A percentile compares a stretch with the other conserved stretches of the same genome.
Evolutionary conservation across 257 asterid genomes (phyloP).

Genomic region (Solanum gandarillasii): DNA sequence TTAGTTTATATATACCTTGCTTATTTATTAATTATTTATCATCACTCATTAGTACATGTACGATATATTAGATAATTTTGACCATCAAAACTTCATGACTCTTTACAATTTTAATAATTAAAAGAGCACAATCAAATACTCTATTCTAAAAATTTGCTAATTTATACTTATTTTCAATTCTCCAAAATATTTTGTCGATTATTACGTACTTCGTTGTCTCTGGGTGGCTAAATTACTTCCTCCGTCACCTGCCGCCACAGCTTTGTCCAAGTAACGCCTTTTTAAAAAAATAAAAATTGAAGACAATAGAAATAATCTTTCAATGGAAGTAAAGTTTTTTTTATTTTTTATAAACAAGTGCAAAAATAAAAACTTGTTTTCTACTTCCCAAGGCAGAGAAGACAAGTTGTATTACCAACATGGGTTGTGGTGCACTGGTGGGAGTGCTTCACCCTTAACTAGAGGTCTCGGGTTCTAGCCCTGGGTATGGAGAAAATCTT

Average conservation of each 20-base stretch:
- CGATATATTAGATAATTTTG: not conserved
- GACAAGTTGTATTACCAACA: not conserved
- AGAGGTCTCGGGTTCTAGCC: no score
- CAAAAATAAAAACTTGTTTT: no score
- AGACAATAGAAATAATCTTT: not conserved
- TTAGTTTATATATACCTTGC: not conserved
- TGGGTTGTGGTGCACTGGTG: no score
- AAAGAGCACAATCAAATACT: not conserved
- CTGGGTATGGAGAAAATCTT: no score
- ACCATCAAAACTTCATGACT: not conserved
- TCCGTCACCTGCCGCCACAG: not conserved
- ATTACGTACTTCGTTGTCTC: no score
- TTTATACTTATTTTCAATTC: not conserved
- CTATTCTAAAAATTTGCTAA: not conserved
- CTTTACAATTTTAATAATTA: not conserved
- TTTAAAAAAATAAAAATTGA: no score
- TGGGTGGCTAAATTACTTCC: not conserved
- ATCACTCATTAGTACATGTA: not conserved
- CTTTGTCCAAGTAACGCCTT: not conserved
- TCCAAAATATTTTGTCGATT: not conserved
- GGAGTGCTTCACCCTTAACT: no score
- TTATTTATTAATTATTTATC: not conserved
- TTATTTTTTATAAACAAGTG: not conserved
- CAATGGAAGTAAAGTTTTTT: not conserved
- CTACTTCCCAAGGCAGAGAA: not conserved